Conservation (phyloP, 1,139 yeast species). For the Eremothecium sinecaudum region DNA sequence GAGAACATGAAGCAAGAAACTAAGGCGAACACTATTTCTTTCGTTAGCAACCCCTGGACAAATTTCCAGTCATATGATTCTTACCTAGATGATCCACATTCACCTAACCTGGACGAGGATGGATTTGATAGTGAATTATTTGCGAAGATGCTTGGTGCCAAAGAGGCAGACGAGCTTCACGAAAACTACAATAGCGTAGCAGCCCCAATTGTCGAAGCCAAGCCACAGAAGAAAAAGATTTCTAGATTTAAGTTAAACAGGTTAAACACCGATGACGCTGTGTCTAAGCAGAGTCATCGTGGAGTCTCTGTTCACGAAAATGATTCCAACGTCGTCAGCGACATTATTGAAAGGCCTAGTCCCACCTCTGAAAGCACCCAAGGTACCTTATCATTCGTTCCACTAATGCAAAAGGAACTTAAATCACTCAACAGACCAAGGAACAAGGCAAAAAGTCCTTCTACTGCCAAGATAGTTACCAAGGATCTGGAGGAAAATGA, state of each 20-base stretch:
- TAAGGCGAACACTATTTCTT: constrained; percentile 30
- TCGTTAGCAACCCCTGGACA: constrained; percentile 9
- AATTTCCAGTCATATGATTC: neutral
- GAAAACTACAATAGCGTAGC: constrained; percentile 18
- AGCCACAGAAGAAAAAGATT: constrained; percentile 19
- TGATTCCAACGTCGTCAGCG: constrained; percentile 12
- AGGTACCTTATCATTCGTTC: neutral
- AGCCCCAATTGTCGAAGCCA: constrained; percentile 6
- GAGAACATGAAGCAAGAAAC: constrained; percentile 48
- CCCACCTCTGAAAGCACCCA: neutral
- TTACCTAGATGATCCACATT: neutral
- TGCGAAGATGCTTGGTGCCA: constrained; percentile 27
- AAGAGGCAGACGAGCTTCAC: constrained; percentile 27
- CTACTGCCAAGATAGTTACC: neutral
- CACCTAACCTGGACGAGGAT: constrained; percentile 9
- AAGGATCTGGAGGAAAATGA: neutral
- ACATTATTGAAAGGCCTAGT: constrained; percentile 20
- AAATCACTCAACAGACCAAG: constrained; percentile 12
- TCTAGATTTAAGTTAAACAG: constrained; percentile 27
- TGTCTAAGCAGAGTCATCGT: too few species aligned
- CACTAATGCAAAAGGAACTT: constrained; percentile 7
- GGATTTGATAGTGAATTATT: constrained; percentile 28
- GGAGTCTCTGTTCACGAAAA: too few species aligned
- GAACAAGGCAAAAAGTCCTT: neutral
- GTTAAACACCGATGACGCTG: neutral